Percentiles rank a stretch among this genome's conserved stretches.
phyloP scores from a whole-genome alignment of 768 basidiomycete species.

The Mycena vulgaris region DNA sequence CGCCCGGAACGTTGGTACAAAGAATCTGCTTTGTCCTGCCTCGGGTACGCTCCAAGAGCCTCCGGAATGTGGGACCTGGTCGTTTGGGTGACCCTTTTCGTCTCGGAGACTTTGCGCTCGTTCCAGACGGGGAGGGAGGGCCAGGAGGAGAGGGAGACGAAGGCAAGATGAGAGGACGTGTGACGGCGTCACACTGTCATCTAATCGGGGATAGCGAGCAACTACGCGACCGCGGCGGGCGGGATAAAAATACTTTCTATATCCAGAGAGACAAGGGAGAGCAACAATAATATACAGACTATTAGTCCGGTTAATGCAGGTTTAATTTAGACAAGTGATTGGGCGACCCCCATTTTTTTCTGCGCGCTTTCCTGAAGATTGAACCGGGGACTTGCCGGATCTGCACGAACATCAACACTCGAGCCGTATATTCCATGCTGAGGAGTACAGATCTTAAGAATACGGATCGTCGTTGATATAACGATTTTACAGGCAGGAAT shows the following conservation, averaged over 20 bases:
- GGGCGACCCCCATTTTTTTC: too few relatives aligned
- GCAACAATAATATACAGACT: too few relatives aligned
- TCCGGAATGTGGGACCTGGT: not conserved
- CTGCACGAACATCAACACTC: too few relatives aligned
- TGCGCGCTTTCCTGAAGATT: too few relatives aligned
- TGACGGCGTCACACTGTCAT: slow-evolving; percentile 4
- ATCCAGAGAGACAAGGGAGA: not conserved
- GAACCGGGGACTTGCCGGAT: too few relatives aligned
- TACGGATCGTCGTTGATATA: too few relatives aligned
- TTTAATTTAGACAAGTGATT: too few relatives aligned
- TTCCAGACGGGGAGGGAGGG: slow-evolving; percentile 5
- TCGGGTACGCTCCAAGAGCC: not conserved
- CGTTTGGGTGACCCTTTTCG: not conserved
- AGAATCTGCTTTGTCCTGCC: slow-evolving; percentile 4
- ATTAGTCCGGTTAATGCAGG: too few relatives aligned
- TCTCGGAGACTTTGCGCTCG: slow-evolving; percentile 1
- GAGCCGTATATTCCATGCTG: too few relatives aligned
- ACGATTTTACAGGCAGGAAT: too few relatives aligned
- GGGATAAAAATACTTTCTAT: not conserved
- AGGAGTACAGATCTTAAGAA: too few relatives aligned
- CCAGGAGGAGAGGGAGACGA: not conserved
- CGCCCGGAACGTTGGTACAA: slow-evolving; percentile 4
- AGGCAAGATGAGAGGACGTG: not conserved
- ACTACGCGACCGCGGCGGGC: too few relatives aligned
- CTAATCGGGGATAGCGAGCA: slow-evolving; percentile 6